Evolutionary conservation across 2,329 filamentous ascomycete species (phyloP).

Genomic region (Aschersonia sp.): DNA sequence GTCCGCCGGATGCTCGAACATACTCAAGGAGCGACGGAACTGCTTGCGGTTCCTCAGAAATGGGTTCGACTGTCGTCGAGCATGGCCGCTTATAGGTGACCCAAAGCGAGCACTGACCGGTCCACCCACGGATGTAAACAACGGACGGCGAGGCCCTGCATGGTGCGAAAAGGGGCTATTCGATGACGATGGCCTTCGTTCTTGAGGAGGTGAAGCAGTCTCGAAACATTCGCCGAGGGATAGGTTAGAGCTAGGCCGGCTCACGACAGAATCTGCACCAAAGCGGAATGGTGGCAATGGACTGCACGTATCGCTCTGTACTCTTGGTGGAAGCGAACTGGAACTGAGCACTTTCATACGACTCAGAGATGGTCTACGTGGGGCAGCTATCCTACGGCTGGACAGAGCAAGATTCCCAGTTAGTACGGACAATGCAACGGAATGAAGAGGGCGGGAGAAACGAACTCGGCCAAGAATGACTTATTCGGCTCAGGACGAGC

Average conservation of each 20-base stretch:
- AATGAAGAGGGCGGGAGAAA: constrained; percentile 6
- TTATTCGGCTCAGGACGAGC: constrained; percentile 35
- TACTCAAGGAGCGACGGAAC: constrained; percentile 84
- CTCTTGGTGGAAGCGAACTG: constrained; percentile 45
- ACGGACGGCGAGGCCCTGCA: constrained; percentile 46
- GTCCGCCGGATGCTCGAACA: constrained; percentile 90
- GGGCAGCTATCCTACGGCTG: constrained; percentile 51
- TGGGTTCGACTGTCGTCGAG: constrained; percentile 59
- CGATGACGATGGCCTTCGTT: constrained; percentile 46
- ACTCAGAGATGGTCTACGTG: constrained; percentile 60
- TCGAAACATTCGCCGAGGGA: constrained; percentile 70
- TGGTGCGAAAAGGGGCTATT: constrained; percentile 41
- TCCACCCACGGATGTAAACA: constrained; percentile 45
- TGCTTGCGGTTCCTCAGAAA: constrained; percentile 70
- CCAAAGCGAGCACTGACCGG: constrained; percentile 47
- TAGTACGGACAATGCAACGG: neutral
- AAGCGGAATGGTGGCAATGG: constrained; percentile 59
- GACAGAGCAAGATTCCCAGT: constrained; percentile 8
- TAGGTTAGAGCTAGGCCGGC: constrained; percentile 25
- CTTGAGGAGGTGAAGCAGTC: constrained; percentile 57
- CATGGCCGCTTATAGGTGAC: constrained; percentile 57
- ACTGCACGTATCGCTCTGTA: constrained; percentile 45
- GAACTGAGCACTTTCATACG: constrained; percentile 64
- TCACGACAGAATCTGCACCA: constrained; percentile 25
- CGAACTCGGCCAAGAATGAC: constrained; percentile 33